Evolutionary conservation across 805 yeast genomes (phyloP).

Genomic region (Wickerhamomyces bovis): DNA sequence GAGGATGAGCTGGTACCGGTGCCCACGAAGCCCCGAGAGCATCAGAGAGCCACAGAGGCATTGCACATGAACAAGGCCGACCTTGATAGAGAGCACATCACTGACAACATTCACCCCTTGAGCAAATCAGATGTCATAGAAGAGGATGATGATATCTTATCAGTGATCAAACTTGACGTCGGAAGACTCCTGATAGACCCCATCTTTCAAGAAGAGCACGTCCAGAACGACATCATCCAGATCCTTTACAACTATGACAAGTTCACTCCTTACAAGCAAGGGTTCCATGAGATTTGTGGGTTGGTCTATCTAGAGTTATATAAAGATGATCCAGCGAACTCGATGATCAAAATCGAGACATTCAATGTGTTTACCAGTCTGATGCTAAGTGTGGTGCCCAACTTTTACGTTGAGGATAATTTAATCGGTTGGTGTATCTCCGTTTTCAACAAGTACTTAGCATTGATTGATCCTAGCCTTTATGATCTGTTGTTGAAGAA

Average conservation of each 20-base stretch:
- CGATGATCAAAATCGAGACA: conserved; percentile 26
- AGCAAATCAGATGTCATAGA: conserved; percentile 3
- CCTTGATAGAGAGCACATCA: not conserved
- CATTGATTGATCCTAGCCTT: conserved; percentile 41
- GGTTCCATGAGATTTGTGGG: conserved; percentile 47
- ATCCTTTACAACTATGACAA: conserved; percentile 22
- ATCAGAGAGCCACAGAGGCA: not conserved
- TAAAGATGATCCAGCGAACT: conserved; percentile 27
- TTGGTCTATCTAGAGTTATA: conserved; percentile 36
- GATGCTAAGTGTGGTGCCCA: conserved; percentile 35
- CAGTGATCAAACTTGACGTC: conserved; percentile 23
- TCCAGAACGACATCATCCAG: conserved; percentile 17
- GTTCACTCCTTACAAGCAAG: conserved; percentile 37
- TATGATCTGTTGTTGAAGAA: conserved; percentile 39
- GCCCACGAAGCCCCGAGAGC: conserved; percentile 1
- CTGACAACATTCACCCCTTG: conserved; percentile 3
- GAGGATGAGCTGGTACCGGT: conserved; percentile 16
- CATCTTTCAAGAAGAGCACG: conserved; percentile 10
- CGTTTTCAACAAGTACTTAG: conserved; percentile 35
- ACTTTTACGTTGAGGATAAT: conserved; percentile 37
- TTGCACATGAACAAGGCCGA: not conserved
- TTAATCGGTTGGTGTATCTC: conserved; percentile 37
- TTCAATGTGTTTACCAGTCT: conserved; percentile 41
- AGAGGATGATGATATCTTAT: conserved; percentile 7
- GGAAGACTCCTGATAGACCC: conserved; percentile 23